Percentiles rank a stretch among this genome's conserved stretches.
phyloP scores from a whole-genome alignment of 352 stramenopile genomes.

The Plasmopara viticola region DNA sequence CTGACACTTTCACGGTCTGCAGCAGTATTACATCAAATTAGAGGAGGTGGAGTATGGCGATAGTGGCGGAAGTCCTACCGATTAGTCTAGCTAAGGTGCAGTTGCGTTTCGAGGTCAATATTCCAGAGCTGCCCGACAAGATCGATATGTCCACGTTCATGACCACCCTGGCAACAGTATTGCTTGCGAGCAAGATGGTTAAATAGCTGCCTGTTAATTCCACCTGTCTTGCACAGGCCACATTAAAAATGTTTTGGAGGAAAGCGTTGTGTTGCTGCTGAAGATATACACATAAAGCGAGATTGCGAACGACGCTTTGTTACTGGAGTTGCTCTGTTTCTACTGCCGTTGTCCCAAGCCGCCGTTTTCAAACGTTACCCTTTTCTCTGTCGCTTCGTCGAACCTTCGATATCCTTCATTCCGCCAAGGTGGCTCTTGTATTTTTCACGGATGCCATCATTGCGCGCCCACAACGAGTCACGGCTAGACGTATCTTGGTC shows the following conservation, averaged over 20 bases:
- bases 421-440: constrained; percentile 69
- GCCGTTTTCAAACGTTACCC: constrained; percentile 34
- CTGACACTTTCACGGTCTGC: constrained; percentile 98
- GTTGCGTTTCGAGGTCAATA: constrained; percentile 99
- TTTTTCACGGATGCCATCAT: constrained; percentile 80
- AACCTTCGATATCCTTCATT: constrained; percentile 60
- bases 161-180: constrained; percentile 51
- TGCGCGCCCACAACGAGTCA: constrained; percentile 71
- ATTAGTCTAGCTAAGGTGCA: constrained; percentile 93
- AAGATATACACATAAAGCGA: constrained; percentile 41
- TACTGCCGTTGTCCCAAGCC: constrained; percentile 26
- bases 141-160: constrained; percentile 99
- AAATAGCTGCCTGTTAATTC: constrained; percentile 14
- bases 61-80: no score
- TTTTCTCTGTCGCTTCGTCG: constrained; percentile 58
- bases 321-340: constrained; percentile 36
- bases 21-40: constrained; percentile 99
- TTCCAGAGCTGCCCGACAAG: constrained; percentile 97
- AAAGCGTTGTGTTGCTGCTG: constrained; percentile 22
- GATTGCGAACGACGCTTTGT: constrained; percentile 28
- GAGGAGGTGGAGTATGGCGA: constrained; percentile 93
- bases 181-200: neutral
- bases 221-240: constrained; percentile 27
- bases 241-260: constrained; percentile 21
- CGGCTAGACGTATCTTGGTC: constrained; percentile 68